Evolutionary conservation across 345 rosid species (phyloP).

Genomic region (Combretum micranthum): DNA sequence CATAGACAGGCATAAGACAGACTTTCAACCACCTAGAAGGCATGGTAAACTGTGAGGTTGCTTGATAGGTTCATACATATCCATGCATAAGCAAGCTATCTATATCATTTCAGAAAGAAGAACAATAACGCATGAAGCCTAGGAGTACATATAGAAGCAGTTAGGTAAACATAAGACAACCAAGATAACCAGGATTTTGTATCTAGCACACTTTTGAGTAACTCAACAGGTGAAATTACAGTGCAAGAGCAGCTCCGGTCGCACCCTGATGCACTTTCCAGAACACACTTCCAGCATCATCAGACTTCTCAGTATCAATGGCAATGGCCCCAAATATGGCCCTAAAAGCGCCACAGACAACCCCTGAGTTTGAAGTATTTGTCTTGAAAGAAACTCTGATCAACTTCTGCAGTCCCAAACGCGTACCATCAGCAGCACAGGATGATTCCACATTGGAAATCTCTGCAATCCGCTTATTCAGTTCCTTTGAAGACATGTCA

Average conservation of each 20-base stretch:
- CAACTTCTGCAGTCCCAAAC: conserved; percentile 44
- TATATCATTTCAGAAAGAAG: too few species aligned
- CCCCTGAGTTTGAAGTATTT: conserved; percentile 26
- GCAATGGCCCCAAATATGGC: conserved; percentile 76
- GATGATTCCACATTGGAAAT: conserved; percentile 42
- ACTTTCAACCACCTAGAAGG: too few species aligned
- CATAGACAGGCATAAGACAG: too few species aligned
- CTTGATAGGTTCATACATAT: too few species aligned
- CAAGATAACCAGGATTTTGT: too few species aligned
- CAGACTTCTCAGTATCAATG: conserved; percentile 33
- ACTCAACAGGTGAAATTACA: conserved; percentile 6
- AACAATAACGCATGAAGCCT: not conserved
- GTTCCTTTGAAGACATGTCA: conserved; percentile 44
- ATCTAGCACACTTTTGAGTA: not conserved
- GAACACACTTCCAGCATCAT: conserved; percentile 44
- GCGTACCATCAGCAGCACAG: conserved; percentile 50
- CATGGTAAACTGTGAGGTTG: too few species aligned
- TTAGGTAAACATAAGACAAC: too few species aligned
- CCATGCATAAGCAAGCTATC: too few species aligned
- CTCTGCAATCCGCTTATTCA: conserved; percentile 27
- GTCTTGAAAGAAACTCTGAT: conserved; percentile 57
- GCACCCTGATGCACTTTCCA: conserved; percentile 38
- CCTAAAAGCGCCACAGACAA: conserved; percentile 54
- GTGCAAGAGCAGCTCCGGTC: conserved; percentile 22
- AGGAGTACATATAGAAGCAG: conserved; percentile 1